Percentiles rank a stretch among this genome's conserved stretches.
Evolutionary conservation across 2,329 filamentous ascomycete genomes (phyloP).

Genomic region (Pyrenochaeta sp.): DNA sequence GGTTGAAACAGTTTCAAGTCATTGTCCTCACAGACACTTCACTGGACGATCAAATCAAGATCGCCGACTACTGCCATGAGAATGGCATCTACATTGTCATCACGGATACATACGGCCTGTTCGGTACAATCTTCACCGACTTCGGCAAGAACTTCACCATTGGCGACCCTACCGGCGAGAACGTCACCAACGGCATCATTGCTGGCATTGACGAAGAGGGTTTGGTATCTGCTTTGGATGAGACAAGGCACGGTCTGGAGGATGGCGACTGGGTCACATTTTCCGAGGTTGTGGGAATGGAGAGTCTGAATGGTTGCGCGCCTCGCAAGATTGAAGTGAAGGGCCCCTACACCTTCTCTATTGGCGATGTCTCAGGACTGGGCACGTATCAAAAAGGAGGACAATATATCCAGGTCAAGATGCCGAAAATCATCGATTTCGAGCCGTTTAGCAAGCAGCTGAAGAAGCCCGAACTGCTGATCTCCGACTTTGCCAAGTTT

Average conservation of each 20-base stretch:
- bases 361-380: conserved; percentile 87
- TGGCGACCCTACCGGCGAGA: conserved; percentile 89
- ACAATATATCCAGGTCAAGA: conserved; percentile 95
- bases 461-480: conserved; percentile 85
- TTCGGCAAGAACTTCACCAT: conserved; percentile 95
- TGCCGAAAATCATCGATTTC: conserved; percentile 94
- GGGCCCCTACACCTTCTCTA: conserved; percentile 95
- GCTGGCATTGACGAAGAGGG: conserved; percentile 90
- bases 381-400: conserved; percentile 90
- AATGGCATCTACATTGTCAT: conserved; percentile 92
- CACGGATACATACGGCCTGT: conserved; percentile 90
- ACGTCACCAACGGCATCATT: conserved; percentile 85
- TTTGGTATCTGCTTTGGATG: conserved; percentile 89
- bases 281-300: conserved; percentile 91
- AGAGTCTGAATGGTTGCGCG: conserved; percentile 80
- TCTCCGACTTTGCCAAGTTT: conserved; percentile 98
- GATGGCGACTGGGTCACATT: conserved; percentile 98
- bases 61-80: conserved; percentile 92
- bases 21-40: conserved; percentile 89
- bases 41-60: conserved; percentile 79
- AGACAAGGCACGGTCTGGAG: conserved; percentile 92
- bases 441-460: conserved; percentile 80
- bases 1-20: conserved; percentile 90
- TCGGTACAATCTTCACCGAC: conserved; percentile 95
- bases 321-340: conserved; percentile 93